Evolutionary conservation across 192 early-diverging fungal species (phyloP).

Genomic region (Spinellus fusiger): DNA sequence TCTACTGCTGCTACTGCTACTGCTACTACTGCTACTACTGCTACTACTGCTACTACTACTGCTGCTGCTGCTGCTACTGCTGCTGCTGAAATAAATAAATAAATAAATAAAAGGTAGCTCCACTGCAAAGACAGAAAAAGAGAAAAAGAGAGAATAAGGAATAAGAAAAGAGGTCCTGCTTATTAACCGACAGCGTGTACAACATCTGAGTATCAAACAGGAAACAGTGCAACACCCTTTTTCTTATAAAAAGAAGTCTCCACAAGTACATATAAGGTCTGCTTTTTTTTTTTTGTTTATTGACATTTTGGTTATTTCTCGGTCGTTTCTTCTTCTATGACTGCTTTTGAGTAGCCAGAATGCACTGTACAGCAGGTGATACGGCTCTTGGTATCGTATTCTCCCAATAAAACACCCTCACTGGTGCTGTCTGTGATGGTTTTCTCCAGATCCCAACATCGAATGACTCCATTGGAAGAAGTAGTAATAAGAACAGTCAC

Average conservation of each 20-base stretch:
- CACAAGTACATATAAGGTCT: neutral
- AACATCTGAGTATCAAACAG: no score
- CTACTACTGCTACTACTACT: no score
- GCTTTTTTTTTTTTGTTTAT: neutral
- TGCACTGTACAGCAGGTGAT: conserved; percentile 42
- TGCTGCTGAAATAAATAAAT: no score
- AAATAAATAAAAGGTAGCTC: no score
- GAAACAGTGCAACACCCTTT: no score
- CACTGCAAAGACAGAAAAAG: no score
- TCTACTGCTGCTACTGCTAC: no score
- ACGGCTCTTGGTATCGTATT: conserved; percentile 55
- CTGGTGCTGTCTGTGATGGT: conserved; percentile 14
- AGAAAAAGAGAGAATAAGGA: no score
- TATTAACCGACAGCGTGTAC: no score
- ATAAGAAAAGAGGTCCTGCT: no score
- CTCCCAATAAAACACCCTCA: conserved; percentile 24
- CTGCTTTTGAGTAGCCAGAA: conserved; percentile 11
- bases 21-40: no score
- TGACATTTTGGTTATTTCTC: neutral
- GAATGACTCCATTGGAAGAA: conserved; percentile 70
- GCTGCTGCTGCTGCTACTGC: no score
- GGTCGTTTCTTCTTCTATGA: neutral
- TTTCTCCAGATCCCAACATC: conserved; percentile 59
- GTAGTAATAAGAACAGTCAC: conserved; percentile 43
- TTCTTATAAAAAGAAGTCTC: neutral